Conservation (phyloP, 805 yeast genomes). For the Saccharomycopsis babjevae region DNA sequence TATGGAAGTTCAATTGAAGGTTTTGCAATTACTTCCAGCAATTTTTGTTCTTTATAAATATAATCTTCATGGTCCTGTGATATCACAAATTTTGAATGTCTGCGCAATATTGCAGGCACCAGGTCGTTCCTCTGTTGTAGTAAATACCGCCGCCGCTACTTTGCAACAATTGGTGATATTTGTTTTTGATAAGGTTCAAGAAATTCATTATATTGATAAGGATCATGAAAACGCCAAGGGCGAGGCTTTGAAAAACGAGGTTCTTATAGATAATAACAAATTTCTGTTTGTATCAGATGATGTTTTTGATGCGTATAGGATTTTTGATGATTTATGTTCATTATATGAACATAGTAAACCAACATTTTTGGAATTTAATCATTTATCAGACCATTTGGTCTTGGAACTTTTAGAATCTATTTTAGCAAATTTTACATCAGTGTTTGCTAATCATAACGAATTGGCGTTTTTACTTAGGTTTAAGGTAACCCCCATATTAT, state of each 20-base stretch:
- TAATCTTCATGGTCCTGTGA: slow-evolving; percentile 42
- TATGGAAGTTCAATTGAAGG: slow-evolving; percentile 75
- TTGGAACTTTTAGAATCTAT: slow-evolving; percentile 79
- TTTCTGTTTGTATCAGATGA: slow-evolving; percentile 35
- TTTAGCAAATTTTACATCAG: slow-evolving; percentile 46
- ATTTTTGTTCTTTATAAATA: slow-evolving; percentile 55
- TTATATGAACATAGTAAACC: slow-evolving; percentile 52
- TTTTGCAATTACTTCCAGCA: slow-evolving; percentile 72
- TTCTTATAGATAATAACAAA: slow-evolving; percentile 38
- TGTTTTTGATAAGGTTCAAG: slow-evolving; percentile 54
- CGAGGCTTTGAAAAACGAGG: slow-evolving; percentile 25
- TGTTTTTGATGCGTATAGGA: slow-evolving; percentile 59
- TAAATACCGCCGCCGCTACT: slow-evolving; percentile 89
- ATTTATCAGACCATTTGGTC: slow-evolving; percentile 54
- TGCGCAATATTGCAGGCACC: slow-evolving; percentile 64
- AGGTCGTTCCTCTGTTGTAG: slow-evolving; percentile 65
- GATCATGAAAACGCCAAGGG: slow-evolving; percentile 23
- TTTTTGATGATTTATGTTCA: slow-evolving; percentile 65
- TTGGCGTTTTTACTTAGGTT: slow-evolving; percentile 56
- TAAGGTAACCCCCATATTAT: slow-evolving; percentile 63
- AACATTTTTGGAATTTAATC: slow-evolving; percentile 38
- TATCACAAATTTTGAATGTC: slow-evolving; percentile 51
- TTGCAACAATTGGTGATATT: slow-evolving; percentile 74
- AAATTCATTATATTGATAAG: slow-evolving; percentile 25
- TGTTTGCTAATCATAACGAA: slow-evolving; percentile 53